Evolutionary conservation across 1,139 yeast genomes (phyloP).

Genomic region (Barnettozyma hawaiiensis): DNA sequence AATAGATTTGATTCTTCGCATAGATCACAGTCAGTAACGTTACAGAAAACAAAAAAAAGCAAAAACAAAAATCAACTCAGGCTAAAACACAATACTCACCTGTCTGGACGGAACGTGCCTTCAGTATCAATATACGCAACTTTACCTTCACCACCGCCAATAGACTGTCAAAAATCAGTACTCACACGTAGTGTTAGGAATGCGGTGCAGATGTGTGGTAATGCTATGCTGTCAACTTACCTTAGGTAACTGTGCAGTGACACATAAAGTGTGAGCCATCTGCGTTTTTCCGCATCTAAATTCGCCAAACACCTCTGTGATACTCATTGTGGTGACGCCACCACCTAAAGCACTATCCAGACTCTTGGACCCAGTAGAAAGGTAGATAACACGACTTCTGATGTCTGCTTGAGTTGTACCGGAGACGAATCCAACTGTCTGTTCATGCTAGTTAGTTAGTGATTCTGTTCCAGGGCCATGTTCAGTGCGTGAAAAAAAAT

Average conservation of each 20-base stretch:
- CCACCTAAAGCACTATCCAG: constrained; percentile 53
- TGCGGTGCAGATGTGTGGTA: neutral
- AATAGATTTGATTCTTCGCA: constrained; percentile 41
- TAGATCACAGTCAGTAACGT: neutral
- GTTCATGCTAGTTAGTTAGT: neutral
- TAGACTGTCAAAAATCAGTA: constrained; percentile 19
- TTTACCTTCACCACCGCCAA: constrained; percentile 60
- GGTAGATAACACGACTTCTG: constrained; percentile 39
- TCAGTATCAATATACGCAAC: constrained; percentile 50
- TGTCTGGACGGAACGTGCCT: constrained; percentile 54
- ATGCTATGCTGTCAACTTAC: neutral
- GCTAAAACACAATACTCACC: too few species aligned
- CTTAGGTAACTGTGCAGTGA: neutral
- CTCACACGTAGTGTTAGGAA: neutral
- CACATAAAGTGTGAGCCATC: neutral
- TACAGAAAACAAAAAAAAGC: neutral
- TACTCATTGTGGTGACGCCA: constrained; percentile 55
- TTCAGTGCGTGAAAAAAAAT: neutral
- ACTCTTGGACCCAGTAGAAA: constrained; percentile 52
- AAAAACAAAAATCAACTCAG: too few species aligned
- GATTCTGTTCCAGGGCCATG: neutral
- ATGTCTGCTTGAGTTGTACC: constrained; percentile 48
- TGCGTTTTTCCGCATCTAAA: constrained; percentile 2
- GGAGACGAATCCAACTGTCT: constrained; percentile 46
- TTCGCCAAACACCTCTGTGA: constrained; percentile 41